These are phyloP conservation scores for Leccinum subtestaceum DNA, from an alignment of 768 basidiomycete species.

Conservation along the genomic window DNA sequence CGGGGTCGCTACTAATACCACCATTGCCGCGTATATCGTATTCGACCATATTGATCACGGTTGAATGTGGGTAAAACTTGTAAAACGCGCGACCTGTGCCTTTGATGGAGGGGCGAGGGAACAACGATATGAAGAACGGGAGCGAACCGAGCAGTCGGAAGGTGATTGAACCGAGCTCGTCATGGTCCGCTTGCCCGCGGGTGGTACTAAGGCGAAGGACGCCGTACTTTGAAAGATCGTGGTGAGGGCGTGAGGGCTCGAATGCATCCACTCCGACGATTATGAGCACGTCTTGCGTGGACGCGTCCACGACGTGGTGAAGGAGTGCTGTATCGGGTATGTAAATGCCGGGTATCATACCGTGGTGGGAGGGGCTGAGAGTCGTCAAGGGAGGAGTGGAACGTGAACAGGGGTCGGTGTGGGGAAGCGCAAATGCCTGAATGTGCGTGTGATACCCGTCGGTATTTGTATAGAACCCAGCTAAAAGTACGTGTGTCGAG, in stretches of 20 bases:
- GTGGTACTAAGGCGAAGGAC: slow-evolving; percentile 5
- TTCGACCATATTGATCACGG: slow-evolving; percentile 7
- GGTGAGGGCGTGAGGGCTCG: neutral
- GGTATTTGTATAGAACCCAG: neutral
- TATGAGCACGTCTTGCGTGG: slow-evolving; percentile 11
- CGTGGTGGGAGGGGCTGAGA: slow-evolving; percentile 9
- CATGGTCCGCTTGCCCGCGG: neutral
- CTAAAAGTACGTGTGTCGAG: slow-evolving; percentile 18
- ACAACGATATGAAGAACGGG: neutral
- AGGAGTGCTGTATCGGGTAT: slow-evolving; percentile 2
- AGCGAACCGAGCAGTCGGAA: slow-evolving; percentile 6
- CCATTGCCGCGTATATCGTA: slow-evolving; percentile 6
- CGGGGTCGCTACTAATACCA: neutral
- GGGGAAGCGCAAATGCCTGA: slow-evolving; percentile 15
- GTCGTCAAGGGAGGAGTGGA: neutral
- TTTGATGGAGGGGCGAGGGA: slow-evolving; percentile 11
- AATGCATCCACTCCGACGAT: slow-evolving; percentile 1
- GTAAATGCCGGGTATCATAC: slow-evolving; percentile 4
- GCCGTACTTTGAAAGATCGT: neutral
- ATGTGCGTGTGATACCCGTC: slow-evolving; percentile 7
- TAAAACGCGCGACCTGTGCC: slow-evolving; percentile 16
- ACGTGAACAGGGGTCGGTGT: neutral
- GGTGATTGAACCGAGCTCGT: slow-evolving; percentile 6
- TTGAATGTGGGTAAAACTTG: neutral
- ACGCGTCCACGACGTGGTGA: slow-evolving; percentile 6